A percentile compares a stretch with the other conserved stretches of the same genome.
These are phyloP conservation scores for Sphaerulina vaccinii DNA, from an alignment of 2,329 filamentous ascomycete genomes.

Conservation along the genomic window DNA sequence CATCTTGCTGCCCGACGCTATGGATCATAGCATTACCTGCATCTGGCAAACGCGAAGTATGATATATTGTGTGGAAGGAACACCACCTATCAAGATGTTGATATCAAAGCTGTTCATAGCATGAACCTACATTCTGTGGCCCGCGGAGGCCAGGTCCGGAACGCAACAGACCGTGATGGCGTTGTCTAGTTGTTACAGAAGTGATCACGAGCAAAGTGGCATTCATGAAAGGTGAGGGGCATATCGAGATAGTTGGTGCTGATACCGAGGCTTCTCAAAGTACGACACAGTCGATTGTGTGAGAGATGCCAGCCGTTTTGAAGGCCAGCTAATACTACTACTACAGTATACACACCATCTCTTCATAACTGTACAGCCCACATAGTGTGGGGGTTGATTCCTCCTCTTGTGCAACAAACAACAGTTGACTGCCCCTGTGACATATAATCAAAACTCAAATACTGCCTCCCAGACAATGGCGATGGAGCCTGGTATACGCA, in stretches of 20 bases:
- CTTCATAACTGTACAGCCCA: background rate
- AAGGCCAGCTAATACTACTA: background rate
- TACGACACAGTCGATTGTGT: no score
- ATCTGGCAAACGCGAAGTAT: background rate
- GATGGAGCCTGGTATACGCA: constrained; percentile 39
- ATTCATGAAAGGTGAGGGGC: background rate
- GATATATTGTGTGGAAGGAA: background rate
- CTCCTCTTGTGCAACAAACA: background rate
- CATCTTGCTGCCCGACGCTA: background rate
- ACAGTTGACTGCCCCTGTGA: background rate
- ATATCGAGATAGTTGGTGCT: background rate
- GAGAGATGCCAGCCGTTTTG: background rate
- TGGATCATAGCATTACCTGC: background rate
- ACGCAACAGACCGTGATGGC: background rate
- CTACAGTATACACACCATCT: background rate
- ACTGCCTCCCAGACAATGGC: constrained; percentile 14
- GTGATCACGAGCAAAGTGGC: background rate
- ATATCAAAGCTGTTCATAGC: background rate
- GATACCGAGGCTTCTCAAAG: no score
- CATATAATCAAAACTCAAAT: constrained; percentile 1
- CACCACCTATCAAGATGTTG: background rate
- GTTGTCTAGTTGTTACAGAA: background rate
- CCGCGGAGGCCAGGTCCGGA: background rate
- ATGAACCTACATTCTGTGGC: background rate
- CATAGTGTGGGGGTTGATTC: background rate